Evolutionary conservation across 345 rosid genomes (phyloP).

Genomic region (Corymbia maculata): DNA sequence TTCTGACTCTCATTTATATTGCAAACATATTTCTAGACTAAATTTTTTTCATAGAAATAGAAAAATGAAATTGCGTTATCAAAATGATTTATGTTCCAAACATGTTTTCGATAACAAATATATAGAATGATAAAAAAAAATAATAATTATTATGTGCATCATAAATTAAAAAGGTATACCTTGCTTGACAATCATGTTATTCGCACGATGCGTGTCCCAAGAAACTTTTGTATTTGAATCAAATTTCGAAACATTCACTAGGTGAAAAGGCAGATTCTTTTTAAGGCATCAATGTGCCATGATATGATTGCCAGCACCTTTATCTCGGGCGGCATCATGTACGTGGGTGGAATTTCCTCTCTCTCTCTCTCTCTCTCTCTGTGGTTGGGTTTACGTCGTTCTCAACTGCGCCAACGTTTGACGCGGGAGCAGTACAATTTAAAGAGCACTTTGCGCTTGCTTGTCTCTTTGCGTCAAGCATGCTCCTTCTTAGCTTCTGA

Average conservation of each 20-base stretch:
- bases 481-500: background rate
- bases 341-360: background rate
- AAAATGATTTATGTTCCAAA: no score
- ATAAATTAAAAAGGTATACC: rapidly evolving
- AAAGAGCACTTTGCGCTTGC: background rate
- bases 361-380: background rate
- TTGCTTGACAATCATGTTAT: background rate
- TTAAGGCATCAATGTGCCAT: background rate
- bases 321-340: background rate
- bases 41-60: rapidly evolving
- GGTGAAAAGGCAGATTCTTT: rapidly evolving
- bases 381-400: background rate
- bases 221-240: background rate
- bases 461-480: background rate
- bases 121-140: background rate
- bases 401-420: background rate
- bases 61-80: background rate
- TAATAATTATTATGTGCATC: rapidly evolving
- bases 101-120: no score
- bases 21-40: no score
- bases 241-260: background rate
- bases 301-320: background rate
- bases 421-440: rapidly evolving
- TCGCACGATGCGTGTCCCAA: background rate
- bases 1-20: background rate